Percentiles rank a stretch among this genome's conserved stretches.
Evolutionary conservation across 805 yeast species (phyloP).

Genomic region (Saccharomyces paradoxus): DNA sequence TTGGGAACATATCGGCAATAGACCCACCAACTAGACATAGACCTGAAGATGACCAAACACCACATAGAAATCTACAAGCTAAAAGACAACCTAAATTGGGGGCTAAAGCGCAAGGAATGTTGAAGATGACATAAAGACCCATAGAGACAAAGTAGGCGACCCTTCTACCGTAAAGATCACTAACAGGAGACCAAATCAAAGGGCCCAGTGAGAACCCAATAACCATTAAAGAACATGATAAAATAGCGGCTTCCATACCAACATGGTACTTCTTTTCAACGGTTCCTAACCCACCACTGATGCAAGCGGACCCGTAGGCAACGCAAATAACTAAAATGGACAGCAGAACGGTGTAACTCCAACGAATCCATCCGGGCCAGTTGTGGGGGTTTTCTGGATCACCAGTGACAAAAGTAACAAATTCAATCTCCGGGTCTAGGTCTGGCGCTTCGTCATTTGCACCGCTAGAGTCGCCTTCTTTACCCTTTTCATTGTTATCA

Average conservation of each 20-base stretch:
- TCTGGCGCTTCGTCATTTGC: slow-evolving; percentile 23
- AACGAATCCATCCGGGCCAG: slow-evolving; percentile 53
- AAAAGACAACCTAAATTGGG: slow-evolving; percentile 74
- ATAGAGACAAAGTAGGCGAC: slow-evolving; percentile 75
- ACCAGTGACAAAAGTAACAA: slow-evolving; percentile 68
- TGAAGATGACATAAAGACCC: slow-evolving; percentile 65
- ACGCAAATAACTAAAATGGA: slow-evolving; percentile 76
- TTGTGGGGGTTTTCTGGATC: slow-evolving; percentile 91
- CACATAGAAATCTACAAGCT: slow-evolving; percentile 79
- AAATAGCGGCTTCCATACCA: slow-evolving; percentile 66
- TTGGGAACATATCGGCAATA: slow-evolving; percentile 77
- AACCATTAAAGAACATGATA: slow-evolving; percentile 81
- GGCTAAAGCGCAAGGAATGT: slow-evolving; percentile 80
- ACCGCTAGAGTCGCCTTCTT: slow-evolving; percentile 17
- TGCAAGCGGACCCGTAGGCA: slow-evolving; percentile 88
- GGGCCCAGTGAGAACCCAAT: slow-evolving; percentile 85
- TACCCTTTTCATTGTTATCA: slow-evolving; percentile 21
- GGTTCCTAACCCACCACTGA: slow-evolving; percentile 74
- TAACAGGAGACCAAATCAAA: slow-evolving; percentile 78
- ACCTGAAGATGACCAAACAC: slow-evolving; percentile 78
- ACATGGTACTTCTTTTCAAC: slow-evolving; percentile 62
- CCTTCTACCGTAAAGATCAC: slow-evolving; percentile 79
- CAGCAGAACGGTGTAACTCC: slow-evolving; percentile 61
- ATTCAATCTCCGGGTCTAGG: slow-evolving; percentile 62
- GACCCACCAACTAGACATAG: slow-evolving; percentile 85